These are phyloP conservation scores for Coemansia reversa DNA, from an alignment of 192 early-diverging fungal genomes.

Conservation along the genomic window DNA sequence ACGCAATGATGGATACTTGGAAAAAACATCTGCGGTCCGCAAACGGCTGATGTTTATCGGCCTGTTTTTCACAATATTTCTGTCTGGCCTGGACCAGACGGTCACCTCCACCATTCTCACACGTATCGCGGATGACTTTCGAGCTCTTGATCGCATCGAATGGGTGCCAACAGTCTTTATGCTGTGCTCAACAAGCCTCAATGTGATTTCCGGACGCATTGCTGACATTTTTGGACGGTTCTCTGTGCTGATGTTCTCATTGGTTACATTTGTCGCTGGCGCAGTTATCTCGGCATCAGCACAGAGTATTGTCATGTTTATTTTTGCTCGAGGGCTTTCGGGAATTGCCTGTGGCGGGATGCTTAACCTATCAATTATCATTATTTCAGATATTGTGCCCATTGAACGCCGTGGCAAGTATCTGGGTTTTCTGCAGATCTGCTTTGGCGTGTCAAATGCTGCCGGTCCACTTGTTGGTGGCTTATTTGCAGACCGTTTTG, in stretches of 20 bases:
- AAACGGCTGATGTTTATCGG: slow-evolving; percentile 32
- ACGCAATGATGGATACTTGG: background rate
- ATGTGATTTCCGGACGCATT: slow-evolving; percentile 80
- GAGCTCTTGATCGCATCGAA: slow-evolving; percentile 64
- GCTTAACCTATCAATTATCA: slow-evolving; percentile 67
- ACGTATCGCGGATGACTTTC: slow-evolving; percentile 74
- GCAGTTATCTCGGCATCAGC: slow-evolving; percentile 44
- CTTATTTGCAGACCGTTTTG: slow-evolving; percentile 55
- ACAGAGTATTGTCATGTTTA: slow-evolving; percentile 56
- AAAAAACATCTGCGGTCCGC: background rate
- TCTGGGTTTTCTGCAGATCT: slow-evolving; percentile 60
- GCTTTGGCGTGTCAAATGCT: slow-evolving; percentile 58
- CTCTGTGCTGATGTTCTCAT: slow-evolving; percentile 43
- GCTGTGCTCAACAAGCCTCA: slow-evolving; percentile 65
- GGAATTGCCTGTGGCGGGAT: slow-evolving; percentile 71
- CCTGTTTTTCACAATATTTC: slow-evolving; percentile 69
- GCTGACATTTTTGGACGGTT: slow-evolving; percentile 74
- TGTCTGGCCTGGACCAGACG: slow-evolving; percentile 81
- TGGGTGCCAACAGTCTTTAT: slow-evolving; percentile 89
- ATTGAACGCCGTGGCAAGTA: slow-evolving; percentile 72
- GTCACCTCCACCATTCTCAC: slow-evolving; percentile 82
- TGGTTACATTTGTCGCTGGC: slow-evolving; percentile 46
- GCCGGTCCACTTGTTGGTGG: slow-evolving; percentile 62
- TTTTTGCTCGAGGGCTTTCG: slow-evolving; percentile 68
- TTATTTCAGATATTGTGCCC: slow-evolving; percentile 74